Conservation (phyloP, 169 alveolate species). For the Neospora caninum region DNA sequence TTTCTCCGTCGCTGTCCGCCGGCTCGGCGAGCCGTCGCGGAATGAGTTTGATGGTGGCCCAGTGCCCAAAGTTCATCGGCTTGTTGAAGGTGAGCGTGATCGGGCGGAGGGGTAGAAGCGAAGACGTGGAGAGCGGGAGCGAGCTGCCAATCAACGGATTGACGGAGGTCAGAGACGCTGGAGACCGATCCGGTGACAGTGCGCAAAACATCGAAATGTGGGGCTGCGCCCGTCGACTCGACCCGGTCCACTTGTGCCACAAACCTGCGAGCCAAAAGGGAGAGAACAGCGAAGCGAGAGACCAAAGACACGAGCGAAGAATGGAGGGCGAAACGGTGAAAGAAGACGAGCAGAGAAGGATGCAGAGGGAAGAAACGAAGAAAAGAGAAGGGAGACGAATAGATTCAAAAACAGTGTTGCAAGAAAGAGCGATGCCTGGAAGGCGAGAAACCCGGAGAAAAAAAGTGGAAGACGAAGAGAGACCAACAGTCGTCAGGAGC, state of each 20-base stretch:
- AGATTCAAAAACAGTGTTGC: no score
- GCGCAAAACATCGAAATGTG: slow-evolving; percentile 65
- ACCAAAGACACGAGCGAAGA: background rate
- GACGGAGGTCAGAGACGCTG: slow-evolving; percentile 71
- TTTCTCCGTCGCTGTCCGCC: background rate
- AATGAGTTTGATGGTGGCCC: slow-evolving; percentile 73
- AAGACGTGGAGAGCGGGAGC: slow-evolving; percentile 61
- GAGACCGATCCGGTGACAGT: slow-evolving; percentile 64
- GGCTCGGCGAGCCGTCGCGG: background rate
- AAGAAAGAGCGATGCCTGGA: no score
- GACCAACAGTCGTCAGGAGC: no score
- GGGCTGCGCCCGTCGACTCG: slow-evolving; percentile 69
- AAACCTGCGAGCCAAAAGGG: slow-evolving; percentile 67
- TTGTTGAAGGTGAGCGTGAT: slow-evolving; percentile 72
- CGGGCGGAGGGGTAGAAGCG: slow-evolving; percentile 51
- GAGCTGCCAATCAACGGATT: slow-evolving; percentile 66
- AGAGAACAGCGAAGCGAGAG: background rate
- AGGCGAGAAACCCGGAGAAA: no score
- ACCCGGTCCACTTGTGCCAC: slow-evolving; percentile 73
- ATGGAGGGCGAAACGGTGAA: background rate
- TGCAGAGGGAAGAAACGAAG: background rate
- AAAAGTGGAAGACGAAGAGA: no score
- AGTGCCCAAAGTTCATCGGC: slow-evolving; percentile 78
- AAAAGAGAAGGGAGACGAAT: no score
- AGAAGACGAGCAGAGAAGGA: background rate